Percentiles rank a stretch among this genome's conserved stretches.
phyloP scores from a whole-genome alignment of 2,329 filamentous ascomycete genomes.

The Ophiostoma ulmi region DNA sequence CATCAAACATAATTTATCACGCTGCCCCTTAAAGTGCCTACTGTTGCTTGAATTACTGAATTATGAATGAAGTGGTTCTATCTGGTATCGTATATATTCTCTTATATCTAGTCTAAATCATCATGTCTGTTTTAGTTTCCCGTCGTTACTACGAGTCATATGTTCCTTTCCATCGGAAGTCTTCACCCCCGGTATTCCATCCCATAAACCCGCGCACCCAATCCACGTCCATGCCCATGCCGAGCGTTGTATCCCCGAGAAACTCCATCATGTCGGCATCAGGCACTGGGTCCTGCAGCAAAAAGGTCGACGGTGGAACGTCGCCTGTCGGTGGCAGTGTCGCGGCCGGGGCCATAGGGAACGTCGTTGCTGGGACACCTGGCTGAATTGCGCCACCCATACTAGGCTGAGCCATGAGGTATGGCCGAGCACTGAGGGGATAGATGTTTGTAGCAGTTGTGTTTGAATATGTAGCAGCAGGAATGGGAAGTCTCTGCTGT shows the following conservation, averaged over 20 bases:
- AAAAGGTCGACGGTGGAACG: background rate
- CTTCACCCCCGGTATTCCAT: slow-evolving; percentile 24
- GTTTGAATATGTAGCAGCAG: background rate
- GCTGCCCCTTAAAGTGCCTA: background rate
- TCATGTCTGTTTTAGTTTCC: background rate
- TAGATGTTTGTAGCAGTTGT: background rate
- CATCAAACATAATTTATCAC: background rate
- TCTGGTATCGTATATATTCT: background rate
- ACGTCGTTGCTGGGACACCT: background rate
- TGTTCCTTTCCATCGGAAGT: slow-evolving; percentile 19
- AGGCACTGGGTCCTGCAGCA: background rate
- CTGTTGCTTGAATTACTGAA: background rate
- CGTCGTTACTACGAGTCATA: slow-evolving; percentile 13
- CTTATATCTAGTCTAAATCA: background rate
- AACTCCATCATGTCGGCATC: slow-evolving; percentile 23
- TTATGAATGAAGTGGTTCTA: background rate
- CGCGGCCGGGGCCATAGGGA: background rate
- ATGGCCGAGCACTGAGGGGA: background rate
- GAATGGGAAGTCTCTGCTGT: background rate
- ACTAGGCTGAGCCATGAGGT: background rate
- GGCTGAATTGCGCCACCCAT: background rate
- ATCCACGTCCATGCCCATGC: slow-evolving; percentile 19
- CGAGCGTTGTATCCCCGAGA: slow-evolving; percentile 18
- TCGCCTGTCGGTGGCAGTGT: background rate
- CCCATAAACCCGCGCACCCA: slow-evolving; percentile 26